These are phyloP conservation scores for Cytospora leucostoma DNA, from an alignment of 2,329 filamentous ascomycete genomes.

Conservation along the genomic window DNA sequence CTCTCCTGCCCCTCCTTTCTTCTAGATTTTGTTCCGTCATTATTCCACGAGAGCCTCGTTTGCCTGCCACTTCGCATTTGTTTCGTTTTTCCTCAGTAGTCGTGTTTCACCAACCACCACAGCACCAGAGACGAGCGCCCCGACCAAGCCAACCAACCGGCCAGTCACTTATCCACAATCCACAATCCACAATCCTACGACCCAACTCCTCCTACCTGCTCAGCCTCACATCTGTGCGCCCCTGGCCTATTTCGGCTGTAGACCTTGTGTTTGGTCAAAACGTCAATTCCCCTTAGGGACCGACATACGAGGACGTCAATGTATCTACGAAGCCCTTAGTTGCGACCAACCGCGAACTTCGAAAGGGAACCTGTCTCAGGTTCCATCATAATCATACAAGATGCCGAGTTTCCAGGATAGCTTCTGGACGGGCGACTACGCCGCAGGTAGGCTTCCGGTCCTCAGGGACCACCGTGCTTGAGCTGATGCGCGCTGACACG, in stretches of 20 bases:
- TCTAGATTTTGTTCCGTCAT: neutral
- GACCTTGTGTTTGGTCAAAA: neutral
- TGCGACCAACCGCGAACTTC: constrained; percentile 21
- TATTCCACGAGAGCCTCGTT: constrained; percentile 15
- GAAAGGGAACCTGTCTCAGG: constrained; percentile 20
- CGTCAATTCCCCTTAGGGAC: neutral
- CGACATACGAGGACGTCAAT: constrained; percentile 22
- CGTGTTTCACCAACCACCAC: neutral
- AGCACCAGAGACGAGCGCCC: constrained; percentile 6
- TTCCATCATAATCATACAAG: constrained; percentile 38
- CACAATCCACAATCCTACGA: constrained; percentile 5
- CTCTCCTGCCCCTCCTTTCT: neutral
- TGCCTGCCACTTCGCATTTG: neutral
- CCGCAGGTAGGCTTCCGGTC: constrained; percentile 65
- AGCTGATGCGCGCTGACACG: constrained; percentile 28
- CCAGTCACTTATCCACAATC: constrained; percentile 15
- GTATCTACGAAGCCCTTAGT: constrained; percentile 26
- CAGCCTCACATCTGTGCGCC: constrained; percentile 22
- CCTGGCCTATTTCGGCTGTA: constrained; percentile 13
- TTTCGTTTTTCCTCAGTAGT: neutral
- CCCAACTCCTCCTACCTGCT: constrained; percentile 22
- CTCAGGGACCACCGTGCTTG: neutral
- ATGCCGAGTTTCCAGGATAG: constrained; percentile 93
- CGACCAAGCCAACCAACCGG: constrained; percentile 19
- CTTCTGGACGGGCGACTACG: constrained; percentile 98